A percentile compares a stretch with the other conserved stretches of the same genome.
Evolutionary conservation across 2,329 filamentous ascomycete genomes (phyloP).

Genomic region (Clonostachys byssicola): DNA sequence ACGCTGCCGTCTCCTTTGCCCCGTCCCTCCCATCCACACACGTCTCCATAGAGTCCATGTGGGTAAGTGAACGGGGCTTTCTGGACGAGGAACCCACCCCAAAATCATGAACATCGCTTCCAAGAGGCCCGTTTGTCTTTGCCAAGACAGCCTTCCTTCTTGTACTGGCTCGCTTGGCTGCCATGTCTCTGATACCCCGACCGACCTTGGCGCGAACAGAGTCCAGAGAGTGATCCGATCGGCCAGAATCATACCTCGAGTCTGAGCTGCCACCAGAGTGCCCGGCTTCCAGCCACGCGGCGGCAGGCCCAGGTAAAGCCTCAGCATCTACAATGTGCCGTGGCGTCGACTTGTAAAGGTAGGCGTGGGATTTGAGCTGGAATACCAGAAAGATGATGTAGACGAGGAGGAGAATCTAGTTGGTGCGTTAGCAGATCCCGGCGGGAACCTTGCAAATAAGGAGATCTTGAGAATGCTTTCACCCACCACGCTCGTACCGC

Average conservation of each 20-base stretch:
- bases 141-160: background rate
- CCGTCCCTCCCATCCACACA: background rate
- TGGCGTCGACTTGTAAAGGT: slow-evolving; percentile 88
- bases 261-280: slow-evolving; percentile 33
- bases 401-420: slow-evolving; percentile 69
- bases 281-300: slow-evolving; percentile 75
- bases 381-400: slow-evolving; percentile 84
- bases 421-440: background rate
- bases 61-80: background rate
- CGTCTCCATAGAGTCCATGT: background rate
- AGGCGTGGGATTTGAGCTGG: slow-evolving; percentile 87
- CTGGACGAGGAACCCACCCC: background rate
- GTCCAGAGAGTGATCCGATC: too few relatives aligned
- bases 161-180: too few relatives aligned
- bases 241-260: too few relatives aligned
- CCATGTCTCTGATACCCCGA: too few relatives aligned
- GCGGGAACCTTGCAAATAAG: background rate
- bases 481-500: slow-evolving; percentile 76
- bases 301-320: slow-evolving; percentile 77
- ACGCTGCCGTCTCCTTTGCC: too few relatives aligned
- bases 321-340: slow-evolving; percentile 93
- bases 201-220: too few relatives aligned
- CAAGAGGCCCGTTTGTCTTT: background rate
- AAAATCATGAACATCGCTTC: background rate
- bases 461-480: slow-evolving; percentile 20